Evolutionary conservation across 768 basidiomycete genomes (phyloP), one percentile per base, ranked within the genome.

Genomic region (Galerina marginata): DNA sequence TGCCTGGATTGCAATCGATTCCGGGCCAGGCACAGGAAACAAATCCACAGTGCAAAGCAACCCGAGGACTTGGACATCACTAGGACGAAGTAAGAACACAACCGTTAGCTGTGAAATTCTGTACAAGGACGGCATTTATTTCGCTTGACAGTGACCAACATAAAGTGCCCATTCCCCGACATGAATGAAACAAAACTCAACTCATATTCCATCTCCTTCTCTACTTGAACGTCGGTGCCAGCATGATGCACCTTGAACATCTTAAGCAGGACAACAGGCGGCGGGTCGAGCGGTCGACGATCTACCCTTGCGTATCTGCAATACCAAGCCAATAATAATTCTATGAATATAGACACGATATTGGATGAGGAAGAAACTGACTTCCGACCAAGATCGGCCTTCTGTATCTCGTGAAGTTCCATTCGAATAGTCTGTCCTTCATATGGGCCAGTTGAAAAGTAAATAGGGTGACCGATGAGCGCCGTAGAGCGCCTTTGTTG

Each of bases 41-140:
- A 93, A 78, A 73, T 93, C 92, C 42, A 90, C 89, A 2, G 87
- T 90, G 72, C 92, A 92, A 14, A 93, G 70, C 11, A 92, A 78
- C 2, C 91, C 92, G 33, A 85, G 78, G n/a, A 78, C 77, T 56
- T 87, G 83, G 46, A 89, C 72, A 43, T 84, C 82, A 44, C 90
- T 91, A 55, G 23, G n/a, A 52, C 15, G 23, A 61, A 20, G n/a
- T 45, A 16, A 56, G 42, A 38, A 48, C 16, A 57, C 49, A 48
- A 39, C 26, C 10, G 51, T 53, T 15, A 26, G 51, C 26, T 46
- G 26, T 29, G 54, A 46, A 26, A 42, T 45, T 10, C 15, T 20
- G 7, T 5, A 42, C 29, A 38, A 58, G 6, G 7, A 40, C 15
- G 36, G 25, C 39, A 29, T 37, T 38, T 4, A 37, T 23, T 7